phyloP scores from a whole-genome alignment of 495 filamentous ascomycete species.

The Penicillium cinerascens region DNA sequence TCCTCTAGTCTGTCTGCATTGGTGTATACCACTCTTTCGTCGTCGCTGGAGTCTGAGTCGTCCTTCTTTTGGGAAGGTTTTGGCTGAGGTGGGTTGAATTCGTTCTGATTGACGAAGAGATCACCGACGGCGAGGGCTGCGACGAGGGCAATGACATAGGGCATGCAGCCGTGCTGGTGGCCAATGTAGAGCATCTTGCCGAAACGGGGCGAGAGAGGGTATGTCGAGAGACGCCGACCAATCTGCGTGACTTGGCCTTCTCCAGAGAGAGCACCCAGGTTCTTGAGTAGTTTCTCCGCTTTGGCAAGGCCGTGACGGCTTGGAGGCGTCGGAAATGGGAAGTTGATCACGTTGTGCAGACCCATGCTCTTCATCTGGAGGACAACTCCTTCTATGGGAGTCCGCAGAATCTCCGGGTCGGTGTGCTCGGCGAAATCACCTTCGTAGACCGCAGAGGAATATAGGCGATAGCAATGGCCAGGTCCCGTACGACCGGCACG shows the following conservation, averaged over 20 bases:
- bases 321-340: constrained; percentile 96
- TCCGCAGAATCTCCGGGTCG: constrained; percentile 83
- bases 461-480: constrained; percentile 91
- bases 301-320: constrained; percentile 73
- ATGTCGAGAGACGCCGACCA: constrained; percentile 77
- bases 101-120: constrained; percentile 80
- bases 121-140: constrained; percentile 85
- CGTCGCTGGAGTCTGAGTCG: constrained; percentile 24
- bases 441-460: constrained; percentile 93
- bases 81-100: constrained; percentile 53
- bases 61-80: constrained; percentile 17
- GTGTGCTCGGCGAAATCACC: constrained; percentile 82
- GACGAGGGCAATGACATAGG: constrained; percentile 85
- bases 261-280: constrained; percentile 63
- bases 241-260: constrained; percentile 72
- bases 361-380: constrained; percentile 96
- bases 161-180: constrained; percentile 75
- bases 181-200: constrained; percentile 87
- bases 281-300: constrained; percentile 80
- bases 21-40: constrained; percentile 47
- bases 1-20: constrained; percentile 66
- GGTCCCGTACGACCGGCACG: constrained; percentile 94
- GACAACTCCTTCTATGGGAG: constrained; percentile 89
- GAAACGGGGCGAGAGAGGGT: constrained; percentile 86
- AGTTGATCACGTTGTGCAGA: constrained; percentile 83